Evolutionary conservation across 139 green algal genomes (phyloP), one percentile per base, ranked within the genome.

Genomic region (Chlamydomonas applanata): DNA sequence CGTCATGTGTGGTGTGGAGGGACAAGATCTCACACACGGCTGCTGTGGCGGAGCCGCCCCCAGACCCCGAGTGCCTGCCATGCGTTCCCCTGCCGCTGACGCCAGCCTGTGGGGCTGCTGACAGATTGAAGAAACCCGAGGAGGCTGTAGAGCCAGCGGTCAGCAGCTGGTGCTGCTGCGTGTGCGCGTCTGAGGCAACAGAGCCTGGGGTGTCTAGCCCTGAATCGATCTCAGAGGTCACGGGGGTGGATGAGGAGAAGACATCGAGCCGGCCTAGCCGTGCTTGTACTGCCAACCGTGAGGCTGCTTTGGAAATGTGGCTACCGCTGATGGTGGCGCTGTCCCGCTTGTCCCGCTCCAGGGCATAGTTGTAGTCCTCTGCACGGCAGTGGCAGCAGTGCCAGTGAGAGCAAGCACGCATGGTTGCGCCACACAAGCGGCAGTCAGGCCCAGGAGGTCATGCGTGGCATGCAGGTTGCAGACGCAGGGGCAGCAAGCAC

Each of bases 311-410:
- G 69, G 75, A 57, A 19, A 63, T 53, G 64, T 71, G 22, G 40
- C 40, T 49, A 11, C 40, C 40, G 11, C 40, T 49, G 40, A 49
- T 11, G 7, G 40, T 11, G 7, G 40, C 7, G 27, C 29, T 22
- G 5, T 33, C 19, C 3, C 32, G 27, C 13, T 25, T 67, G 76
- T 91, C 86, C 52, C 71, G 72, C 66, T 91, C 73, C 64, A 91
- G 69, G 4, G 86, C 86, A 46, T 77, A 62, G 0, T 61, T 69
- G 71, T 88, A 91, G 62, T 88, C 85, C 53, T 84, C 77, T 88
- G 82, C 76, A 71, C 5, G 49, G 70, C 2, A 69, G 54, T 3
- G 22, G 27, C 4, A 52, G 4, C 46, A 32, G 67, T 20, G 14
- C 24, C 34, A 34, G 27, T 22, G 67, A 34, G 24, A 49, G 64